Conservation (phyloP, 176 grass and related monocot species). For the Carex parvula region DNA sequence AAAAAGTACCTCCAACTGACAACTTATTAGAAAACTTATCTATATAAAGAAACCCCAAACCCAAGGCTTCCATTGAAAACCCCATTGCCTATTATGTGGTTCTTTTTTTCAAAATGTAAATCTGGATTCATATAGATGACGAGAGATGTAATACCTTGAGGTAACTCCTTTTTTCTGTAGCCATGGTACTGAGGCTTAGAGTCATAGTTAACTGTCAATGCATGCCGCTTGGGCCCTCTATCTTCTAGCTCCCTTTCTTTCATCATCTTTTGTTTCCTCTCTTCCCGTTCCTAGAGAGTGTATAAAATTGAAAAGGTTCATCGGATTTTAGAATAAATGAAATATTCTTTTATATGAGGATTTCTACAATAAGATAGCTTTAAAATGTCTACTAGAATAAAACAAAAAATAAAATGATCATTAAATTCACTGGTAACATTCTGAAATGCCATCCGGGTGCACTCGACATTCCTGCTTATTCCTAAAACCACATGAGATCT, state of each 20-base stretch:
- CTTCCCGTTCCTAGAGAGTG: conserved; percentile 69
- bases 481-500: background rate
- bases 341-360: background rate
- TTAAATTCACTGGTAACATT: background rate
- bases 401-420: background rate
- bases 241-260: conserved; percentile 53
- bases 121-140: background rate
- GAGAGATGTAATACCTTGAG: conserved; percentile 62
- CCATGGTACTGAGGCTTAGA: conserved; percentile 52
- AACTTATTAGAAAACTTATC: background rate
- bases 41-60: background rate
- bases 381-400: background rate
- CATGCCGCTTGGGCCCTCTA: conserved; percentile 48
- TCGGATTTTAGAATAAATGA: background rate
- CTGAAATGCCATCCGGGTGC: background rate
- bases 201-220: conserved; percentile 54
- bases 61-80: background rate
- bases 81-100: background rate
- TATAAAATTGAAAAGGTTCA: background rate
- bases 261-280: conserved; percentile 51
- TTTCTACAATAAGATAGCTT: background rate
- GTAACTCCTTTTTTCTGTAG: conserved; percentile 64
- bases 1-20: background rate
- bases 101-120: background rate
- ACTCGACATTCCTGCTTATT: background rate